Conservation (phyloP, 139 green algal genomes). For the Coccomyxa sp. region DNA sequence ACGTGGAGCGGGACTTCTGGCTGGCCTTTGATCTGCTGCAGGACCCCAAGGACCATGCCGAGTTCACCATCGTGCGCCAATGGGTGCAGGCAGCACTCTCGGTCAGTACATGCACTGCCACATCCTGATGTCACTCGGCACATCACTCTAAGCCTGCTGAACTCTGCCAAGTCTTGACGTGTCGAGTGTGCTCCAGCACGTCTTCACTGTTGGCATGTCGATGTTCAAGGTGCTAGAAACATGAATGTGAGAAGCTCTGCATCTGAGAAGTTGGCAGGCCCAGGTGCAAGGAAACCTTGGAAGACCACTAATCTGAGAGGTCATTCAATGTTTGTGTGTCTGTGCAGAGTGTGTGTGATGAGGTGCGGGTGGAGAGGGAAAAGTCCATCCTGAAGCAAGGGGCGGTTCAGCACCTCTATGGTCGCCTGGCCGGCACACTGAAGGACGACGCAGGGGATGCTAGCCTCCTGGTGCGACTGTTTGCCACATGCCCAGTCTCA, state of each 20-base stretch:
- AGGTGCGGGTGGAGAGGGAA: slow-evolving; percentile 73
- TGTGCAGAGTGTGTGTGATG: slow-evolving; percentile 36
- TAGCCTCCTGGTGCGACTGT: slow-evolving; percentile 48
- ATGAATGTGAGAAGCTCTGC: no score
- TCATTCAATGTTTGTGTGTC: background rate
- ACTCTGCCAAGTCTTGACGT: no score
- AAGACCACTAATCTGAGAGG: background rate
- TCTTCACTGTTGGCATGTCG: no score
- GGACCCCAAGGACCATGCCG: slow-evolving; percentile 87
- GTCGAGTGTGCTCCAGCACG: no score
- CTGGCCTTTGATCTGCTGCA: slow-evolving; percentile 80
- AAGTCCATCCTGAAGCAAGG: slow-evolving; percentile 89
- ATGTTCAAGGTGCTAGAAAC: no score
- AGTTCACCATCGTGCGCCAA: slow-evolving; percentile 88
- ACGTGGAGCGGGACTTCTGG: slow-evolving; percentile 82
- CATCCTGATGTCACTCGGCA: no score
- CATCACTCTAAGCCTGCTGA: no score
- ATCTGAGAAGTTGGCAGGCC: no score
- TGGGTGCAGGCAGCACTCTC: slow-evolving; percentile 63
- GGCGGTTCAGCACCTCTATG: slow-evolving; percentile 94
- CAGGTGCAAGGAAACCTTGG: no score
- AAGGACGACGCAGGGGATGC: slow-evolving; percentile 39
- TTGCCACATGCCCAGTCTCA: no score
- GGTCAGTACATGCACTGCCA: background rate
- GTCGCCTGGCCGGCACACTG: slow-evolving; percentile 70